A percentile compares a stretch with the other conserved stretches of the same genome.
Evolutionary conservation across 768 basidiomycete species (phyloP).

Genomic region (Boletus coccyginus): DNA sequence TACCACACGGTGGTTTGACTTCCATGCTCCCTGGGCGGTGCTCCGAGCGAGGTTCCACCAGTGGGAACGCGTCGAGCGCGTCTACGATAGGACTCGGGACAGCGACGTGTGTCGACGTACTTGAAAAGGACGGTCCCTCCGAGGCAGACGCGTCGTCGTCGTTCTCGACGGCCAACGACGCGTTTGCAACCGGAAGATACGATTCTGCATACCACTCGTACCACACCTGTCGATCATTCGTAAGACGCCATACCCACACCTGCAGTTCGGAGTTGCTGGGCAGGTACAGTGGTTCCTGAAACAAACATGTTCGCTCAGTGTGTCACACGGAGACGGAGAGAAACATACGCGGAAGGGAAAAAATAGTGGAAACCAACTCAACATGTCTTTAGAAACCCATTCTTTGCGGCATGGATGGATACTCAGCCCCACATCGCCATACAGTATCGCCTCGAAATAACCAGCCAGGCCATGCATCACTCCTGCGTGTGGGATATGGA

Average conservation of each 20-base stretch:
- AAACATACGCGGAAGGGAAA: constrained; percentile 83
- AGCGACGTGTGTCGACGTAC: constrained; percentile 29
- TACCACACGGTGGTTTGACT: constrained; percentile 32
- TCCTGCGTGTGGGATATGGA: constrained; percentile 93
- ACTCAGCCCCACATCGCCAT: constrained; percentile 85
- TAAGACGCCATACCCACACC: constrained; percentile 92
- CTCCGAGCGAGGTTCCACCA: constrained; percentile 11
- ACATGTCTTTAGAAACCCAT: constrained; percentile 89
- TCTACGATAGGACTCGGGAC: constrained; percentile 72
- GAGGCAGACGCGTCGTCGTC: constrained; percentile 14
- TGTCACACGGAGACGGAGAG: background rate
- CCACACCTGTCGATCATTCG: constrained; percentile 89
- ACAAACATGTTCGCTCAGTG: background rate
- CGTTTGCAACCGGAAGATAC: constrained; percentile 65
- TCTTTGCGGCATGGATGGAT: constrained; percentile 92
- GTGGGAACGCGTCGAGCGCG: constrained; percentile 46
- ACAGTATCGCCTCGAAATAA: constrained; percentile 94
- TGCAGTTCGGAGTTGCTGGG: constrained; percentile 91
- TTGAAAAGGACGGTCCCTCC: constrained; percentile 24
- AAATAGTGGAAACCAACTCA: constrained; percentile 98
- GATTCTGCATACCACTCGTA: constrained; percentile 99
- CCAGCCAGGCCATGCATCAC: constrained; percentile 93
- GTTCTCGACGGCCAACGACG: constrained; percentile 21
- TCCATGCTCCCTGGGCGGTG: constrained; percentile 6
- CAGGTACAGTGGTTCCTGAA: constrained; percentile 87